Conservation (phyloP, 352 stramenopile species). For the Globisporangium ultimum region DNA sequence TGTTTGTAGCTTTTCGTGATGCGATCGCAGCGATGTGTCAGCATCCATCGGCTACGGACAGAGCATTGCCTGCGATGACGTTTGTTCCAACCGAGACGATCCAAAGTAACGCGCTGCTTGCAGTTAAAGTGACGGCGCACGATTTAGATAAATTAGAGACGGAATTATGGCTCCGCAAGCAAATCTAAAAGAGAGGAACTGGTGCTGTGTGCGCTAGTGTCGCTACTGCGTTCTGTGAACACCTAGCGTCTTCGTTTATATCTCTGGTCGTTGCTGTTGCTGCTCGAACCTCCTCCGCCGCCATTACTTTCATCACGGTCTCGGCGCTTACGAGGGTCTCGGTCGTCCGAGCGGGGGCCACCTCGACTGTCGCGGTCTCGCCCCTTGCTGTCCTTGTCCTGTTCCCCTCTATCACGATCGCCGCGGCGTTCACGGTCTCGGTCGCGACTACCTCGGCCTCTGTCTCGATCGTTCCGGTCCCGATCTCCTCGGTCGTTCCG, state of each 20-base stretch:
- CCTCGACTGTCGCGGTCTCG: slow-evolving; percentile 33
- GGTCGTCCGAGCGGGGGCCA: slow-evolving; percentile 46
- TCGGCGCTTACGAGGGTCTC: slow-evolving; percentile 65
- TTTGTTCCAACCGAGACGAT: slow-evolving; percentile 73
- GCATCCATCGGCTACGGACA: slow-evolving; percentile 1
- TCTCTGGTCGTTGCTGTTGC: slow-evolving; percentile 10
- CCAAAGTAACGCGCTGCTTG: slow-evolving; percentile 37
- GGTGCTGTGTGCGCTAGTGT: slow-evolving; percentile 1
- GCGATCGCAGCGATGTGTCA: slow-evolving; percentile 1
- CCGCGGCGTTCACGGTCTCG: slow-evolving; percentile 32
- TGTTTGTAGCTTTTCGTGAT: slow-evolving; percentile 8
- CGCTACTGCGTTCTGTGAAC: neutral
- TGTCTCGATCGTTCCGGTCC: slow-evolving; percentile 3
- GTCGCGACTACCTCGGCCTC: slow-evolving; percentile 8
- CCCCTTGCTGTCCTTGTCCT: slow-evolving; percentile 25
- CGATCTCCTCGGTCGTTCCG: slow-evolving; percentile 5
- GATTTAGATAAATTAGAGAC: slow-evolving; percentile 83
- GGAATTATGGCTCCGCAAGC: slow-evolving; percentile 76
- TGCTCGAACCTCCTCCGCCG: neutral
- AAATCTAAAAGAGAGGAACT: slow-evolving; percentile 42
- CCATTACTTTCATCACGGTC: slow-evolving; percentile 40
- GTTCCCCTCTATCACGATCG: slow-evolving; percentile 22
- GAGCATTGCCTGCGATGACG: slow-evolving; percentile 50
- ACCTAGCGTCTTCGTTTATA: slow-evolving; percentile 53
- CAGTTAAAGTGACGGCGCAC: slow-evolving; percentile 67